These are phyloP conservation scores for Echria macrotheca DNA, from an alignment of 495 filamentous ascomycete genomes.

Conservation along the genomic window DNA sequence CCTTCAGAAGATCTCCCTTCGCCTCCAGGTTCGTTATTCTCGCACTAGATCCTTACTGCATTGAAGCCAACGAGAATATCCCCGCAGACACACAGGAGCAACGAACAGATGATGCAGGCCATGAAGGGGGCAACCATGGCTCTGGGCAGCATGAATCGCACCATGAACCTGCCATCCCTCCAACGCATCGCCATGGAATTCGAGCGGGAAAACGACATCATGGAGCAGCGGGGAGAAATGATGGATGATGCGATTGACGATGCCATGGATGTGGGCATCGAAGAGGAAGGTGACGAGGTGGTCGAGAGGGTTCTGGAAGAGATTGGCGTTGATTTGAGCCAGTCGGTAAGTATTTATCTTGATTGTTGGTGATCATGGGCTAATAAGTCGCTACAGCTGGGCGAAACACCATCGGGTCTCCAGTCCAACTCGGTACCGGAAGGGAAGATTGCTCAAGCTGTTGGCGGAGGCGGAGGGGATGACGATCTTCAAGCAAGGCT, in stretches of 20 bases:
- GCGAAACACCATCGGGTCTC: conserved; percentile 71
- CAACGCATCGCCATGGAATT: conserved; percentile 99
- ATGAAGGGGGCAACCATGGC: conserved; percentile 97
- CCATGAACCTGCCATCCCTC: conserved; percentile 92
- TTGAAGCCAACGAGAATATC: too few relatives aligned
- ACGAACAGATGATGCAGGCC: conserved; percentile 99
- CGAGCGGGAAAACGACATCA: conserved; percentile 96
- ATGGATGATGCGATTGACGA: conserved; percentile 99
- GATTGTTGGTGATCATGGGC: too few relatives aligned
- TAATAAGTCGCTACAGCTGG: conserved; percentile 52
- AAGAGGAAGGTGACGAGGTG: conserved; percentile 89
- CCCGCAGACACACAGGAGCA: conserved; percentile 86
- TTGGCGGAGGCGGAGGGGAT: conserved; percentile 62
- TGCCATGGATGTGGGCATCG: conserved; percentile 86
- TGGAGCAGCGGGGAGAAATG: conserved; percentile 99
- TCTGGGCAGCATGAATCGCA: conserved; percentile 90
- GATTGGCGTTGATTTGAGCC: conserved; percentile 87
- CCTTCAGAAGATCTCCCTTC: conserved; percentile 87
- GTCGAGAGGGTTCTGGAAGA: conserved; percentile 95
- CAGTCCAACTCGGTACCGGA: conserved; percentile 55
- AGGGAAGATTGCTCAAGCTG: conserved; percentile 65
- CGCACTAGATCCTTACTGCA: too few relatives aligned
- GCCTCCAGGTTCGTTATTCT: conserved; percentile 76
- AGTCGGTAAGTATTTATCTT: conserved; percentile 82
- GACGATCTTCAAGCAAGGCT: conserved; percentile 80